phyloP scores from a whole-genome alignment of 495 filamentous ascomycete species.

The Geoglossum glabrum region DNA sequence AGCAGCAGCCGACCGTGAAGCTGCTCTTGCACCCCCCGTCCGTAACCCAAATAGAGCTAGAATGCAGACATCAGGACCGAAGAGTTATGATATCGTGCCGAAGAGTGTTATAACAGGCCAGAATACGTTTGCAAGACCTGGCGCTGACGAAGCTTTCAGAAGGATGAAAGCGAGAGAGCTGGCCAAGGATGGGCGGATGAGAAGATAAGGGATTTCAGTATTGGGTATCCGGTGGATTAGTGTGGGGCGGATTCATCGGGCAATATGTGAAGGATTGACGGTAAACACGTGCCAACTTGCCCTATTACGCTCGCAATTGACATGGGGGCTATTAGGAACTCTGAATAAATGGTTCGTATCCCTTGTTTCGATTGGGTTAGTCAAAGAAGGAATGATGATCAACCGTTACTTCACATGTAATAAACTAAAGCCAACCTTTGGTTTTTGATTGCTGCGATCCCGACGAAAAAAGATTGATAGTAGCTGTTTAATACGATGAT shows the following conservation, averaged over 20 bases:
- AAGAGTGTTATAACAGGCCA: conserved; percentile 31
- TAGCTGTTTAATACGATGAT: too few relatives aligned
- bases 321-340: neutral
- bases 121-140: conserved; percentile 37
- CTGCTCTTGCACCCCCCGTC: conserved; percentile 43
- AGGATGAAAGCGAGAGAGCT: conserved; percentile 58
- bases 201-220: neutral
- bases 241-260: neutral
- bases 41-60: conserved; percentile 50
- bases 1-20: conserved; percentile 40
- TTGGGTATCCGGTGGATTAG: neutral
- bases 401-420: too few relatives aligned
- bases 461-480: too few relatives aligned
- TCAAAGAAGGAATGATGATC: too few relatives aligned
- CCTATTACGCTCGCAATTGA: neutral
- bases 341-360: neutral
- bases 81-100: conserved; percentile 68
- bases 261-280: neutral
- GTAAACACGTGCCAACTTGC: neutral
- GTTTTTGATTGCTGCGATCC: too few relatives aligned
- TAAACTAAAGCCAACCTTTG: too few relatives aligned
- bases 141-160: conserved; percentile 60
- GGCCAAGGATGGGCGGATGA: conserved; percentile 20
- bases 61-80: conserved; percentile 38
- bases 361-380: too few relatives aligned